phyloP scores from a whole-genome alignment of 2,329 filamentous ascomycete genomes.

The Nemania abortiva region DNA sequence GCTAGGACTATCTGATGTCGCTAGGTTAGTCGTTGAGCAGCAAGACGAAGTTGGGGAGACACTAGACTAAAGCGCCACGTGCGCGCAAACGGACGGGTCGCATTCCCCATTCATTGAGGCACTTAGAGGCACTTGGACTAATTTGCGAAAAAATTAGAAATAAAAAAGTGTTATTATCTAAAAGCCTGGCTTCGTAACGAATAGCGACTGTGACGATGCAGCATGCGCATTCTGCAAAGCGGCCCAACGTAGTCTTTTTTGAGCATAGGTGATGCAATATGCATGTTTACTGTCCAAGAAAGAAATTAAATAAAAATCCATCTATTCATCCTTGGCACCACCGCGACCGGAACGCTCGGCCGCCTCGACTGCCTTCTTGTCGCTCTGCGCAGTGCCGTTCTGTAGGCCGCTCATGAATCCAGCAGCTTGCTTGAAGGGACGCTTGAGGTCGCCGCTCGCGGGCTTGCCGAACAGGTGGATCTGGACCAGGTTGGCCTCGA shows the following conservation, averaged over 20 bases:
- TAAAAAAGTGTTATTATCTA: constrained; percentile 32
- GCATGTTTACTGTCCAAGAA: constrained; percentile 3
- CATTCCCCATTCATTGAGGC: background rate
- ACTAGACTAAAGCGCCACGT: background rate
- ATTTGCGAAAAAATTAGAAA: constrained; percentile 5
- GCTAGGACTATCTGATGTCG: background rate
- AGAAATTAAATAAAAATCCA: background rate
- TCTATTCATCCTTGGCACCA: constrained; percentile 78
- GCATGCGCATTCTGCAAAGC: background rate
- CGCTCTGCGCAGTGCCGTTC: constrained; percentile 82
- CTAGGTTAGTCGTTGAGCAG: background rate
- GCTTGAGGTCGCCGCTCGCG: constrained; percentile 89
- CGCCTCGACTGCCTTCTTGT: constrained; percentile 88
- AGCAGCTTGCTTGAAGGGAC: constrained; percentile 89
- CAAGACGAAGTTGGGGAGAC: constrained; percentile 1
- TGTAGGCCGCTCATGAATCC: constrained; percentile 86
- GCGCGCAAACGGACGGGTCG: background rate
- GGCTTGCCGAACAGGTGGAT: constrained; percentile 91
- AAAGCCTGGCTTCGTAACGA: constrained; percentile 5
- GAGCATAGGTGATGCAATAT: background rate
- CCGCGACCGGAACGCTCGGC: constrained; percentile 80
- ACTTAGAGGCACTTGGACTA: background rate
- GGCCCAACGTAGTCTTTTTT: background rate
- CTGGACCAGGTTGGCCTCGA: constrained; percentile 97
- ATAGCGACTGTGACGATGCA: background rate